Evolutionary conservation across 306 rosid species (phyloP), one percentile per base, ranked within the genome.

Genomic region (Quercus berberidifolia): DNA sequence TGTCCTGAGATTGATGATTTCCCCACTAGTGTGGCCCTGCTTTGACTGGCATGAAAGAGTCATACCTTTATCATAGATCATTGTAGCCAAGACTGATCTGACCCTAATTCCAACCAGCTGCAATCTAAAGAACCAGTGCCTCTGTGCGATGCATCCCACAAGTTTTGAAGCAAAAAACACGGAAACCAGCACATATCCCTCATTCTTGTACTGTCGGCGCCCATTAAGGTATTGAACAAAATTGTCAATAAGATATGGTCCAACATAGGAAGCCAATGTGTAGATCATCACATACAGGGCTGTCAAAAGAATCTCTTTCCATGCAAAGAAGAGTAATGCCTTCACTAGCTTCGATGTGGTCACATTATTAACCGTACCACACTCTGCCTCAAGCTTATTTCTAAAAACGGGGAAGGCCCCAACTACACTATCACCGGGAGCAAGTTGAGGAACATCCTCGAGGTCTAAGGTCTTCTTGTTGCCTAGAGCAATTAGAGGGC

Each of bases 381-480:
- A 58, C 10, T 52, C 15, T 70, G 55, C 26, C 74, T 70, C 81
- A 15, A 77, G 75, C 12, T 65, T 82, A 0, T 77, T 35, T 33
- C 78, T 77, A 49, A 82, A 76, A 43, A 18, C 41, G 10, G 82
- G 85, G 57, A 77, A 82, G 4, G 82, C 81, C 14, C 78, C 81
- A 63, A 25, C 11, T 3, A 63, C 55, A 25, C 81, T 77, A 21
- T 72, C 85, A 19, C 60, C 3, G 23, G 11, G 55, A 38, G 58
- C 75, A 25, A 77, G 85, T 28, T 63, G 78, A 0, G 85, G 85
- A 1, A 82, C 71, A 43, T 82, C 82, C 30, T 77, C 85, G 26
- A 77, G 85, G 81, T 77, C 85, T 59, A 82, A 72, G 18, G 78
- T n/a, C 64, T 72, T 82, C 64, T 82, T 82, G 14, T 72, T 72